Evolutionary conservation across 345 rosid species (phyloP).

Genomic region (Microcos paniculata): DNA sequence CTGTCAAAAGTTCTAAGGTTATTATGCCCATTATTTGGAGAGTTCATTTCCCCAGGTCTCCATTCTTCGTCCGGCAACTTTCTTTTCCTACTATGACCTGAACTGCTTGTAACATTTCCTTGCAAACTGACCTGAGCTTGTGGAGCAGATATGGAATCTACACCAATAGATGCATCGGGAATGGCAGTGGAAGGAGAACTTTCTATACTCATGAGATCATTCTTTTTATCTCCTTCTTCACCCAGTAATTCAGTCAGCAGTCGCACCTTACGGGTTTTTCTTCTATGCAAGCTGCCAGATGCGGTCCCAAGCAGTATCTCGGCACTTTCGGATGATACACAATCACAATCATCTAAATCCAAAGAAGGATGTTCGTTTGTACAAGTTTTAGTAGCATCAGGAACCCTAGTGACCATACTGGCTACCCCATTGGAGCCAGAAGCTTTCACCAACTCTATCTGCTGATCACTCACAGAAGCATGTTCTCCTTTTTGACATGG

Average conservation of each 20-base stretch:
- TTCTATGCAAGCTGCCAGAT: constrained; percentile 47
- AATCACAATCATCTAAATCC: constrained; percentile 38
- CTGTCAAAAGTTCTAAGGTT: constrained; percentile 23
- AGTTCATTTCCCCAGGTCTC: constrained; percentile 31
- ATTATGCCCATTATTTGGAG: constrained; percentile 37
- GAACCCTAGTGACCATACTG: constrained; percentile 32
- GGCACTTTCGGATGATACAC: constrained; percentile 57
- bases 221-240: constrained; percentile 33
- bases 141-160: constrained; percentile 20
- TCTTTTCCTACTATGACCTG: constrained; percentile 51
- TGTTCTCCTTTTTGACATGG: constrained; percentile 24
- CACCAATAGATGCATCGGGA: constrained; percentile 30
- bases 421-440: constrained; percentile 31
- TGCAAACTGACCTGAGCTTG: constrained; percentile 21
- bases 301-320: constrained; percentile 34
- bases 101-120: constrained; percentile 22
- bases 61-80: constrained; percentile 49
- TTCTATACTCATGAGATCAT: constrained; percentile 25
- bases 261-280: constrained; percentile 66
- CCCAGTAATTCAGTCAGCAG: constrained; percentile 72
- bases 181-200: constrained; percentile 31
- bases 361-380: constrained; percentile 31
- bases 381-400: constrained; percentile 28
- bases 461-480: constrained; percentile 23
- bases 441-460: constrained; percentile 21